These are phyloP conservation scores for Chlorella sp. DNA, from an alignment of 139 green algal genomes.

Conservation along the genomic window DNA sequence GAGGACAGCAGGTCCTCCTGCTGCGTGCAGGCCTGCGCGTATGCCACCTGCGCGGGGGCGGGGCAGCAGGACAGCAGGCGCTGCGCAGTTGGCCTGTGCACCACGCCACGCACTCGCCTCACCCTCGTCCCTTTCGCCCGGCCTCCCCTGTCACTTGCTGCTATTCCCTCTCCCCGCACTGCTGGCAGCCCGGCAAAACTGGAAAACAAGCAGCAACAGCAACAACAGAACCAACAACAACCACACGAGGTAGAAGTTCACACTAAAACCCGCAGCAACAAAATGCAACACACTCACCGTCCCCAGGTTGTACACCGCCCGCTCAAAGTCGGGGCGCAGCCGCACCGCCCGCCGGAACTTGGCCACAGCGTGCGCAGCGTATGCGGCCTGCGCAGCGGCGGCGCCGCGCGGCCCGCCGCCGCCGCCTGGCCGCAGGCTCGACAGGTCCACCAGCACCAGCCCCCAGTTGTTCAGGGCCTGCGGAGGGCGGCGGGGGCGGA, in stretches of 20 bases:
- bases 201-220: not conserved
- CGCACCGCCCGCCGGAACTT: constrained; percentile 75
- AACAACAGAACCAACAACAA: too few species aligned
- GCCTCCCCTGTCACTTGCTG: too few species aligned
- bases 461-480: constrained; percentile 83
- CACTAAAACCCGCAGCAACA: too few species aligned
- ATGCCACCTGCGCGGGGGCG: too few species aligned
- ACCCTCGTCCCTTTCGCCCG: too few species aligned
- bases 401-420: too few species aligned
- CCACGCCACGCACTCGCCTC: too few species aligned
- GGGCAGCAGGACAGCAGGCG: too few species aligned
- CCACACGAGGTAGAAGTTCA: too few species aligned
- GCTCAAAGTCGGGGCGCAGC: constrained; percentile 73
- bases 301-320: constrained; percentile 76
- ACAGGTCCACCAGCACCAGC: constrained; percentile 77
- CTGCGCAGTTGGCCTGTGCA: too few species aligned
- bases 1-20: constrained; percentile 49
- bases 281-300: not conserved
- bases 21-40: constrained; percentile 64
- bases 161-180: too few species aligned
- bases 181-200: not conserved
- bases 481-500: not conserved
- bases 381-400: constrained; percentile 22
- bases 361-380: constrained; percentile 52
- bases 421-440: constrained; percentile 13